Evolutionary conservation across 805 yeast genomes (phyloP).

Genomic region (Schizosaccharomyces octosporus): DNA sequence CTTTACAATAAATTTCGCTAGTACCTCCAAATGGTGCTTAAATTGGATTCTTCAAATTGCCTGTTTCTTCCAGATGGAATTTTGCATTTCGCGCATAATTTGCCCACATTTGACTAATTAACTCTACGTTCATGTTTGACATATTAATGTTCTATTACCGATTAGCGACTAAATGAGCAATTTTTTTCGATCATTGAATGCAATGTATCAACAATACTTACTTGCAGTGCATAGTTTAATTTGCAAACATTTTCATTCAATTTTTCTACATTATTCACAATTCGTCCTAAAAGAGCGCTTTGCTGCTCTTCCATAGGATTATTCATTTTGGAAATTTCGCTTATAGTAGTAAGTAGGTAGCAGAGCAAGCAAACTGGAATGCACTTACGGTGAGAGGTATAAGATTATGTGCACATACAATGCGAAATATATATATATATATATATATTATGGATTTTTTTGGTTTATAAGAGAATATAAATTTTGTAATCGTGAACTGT

Average conservation of each 20-base stretch:
- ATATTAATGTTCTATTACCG: conserved; percentile 25
- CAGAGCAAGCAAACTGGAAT: too few species aligned
- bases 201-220: conserved; percentile 7
- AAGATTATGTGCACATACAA: too few species aligned
- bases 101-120: conserved; percentile 57
- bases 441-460: too few species aligned
- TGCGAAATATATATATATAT: too few species aligned
- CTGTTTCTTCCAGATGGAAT: conserved; percentile 40
- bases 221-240: conserved; percentile 34
- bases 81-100: conserved; percentile 46
- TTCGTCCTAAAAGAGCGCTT: conserved; percentile 46
- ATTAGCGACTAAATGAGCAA: too few species aligned
- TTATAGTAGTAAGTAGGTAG: too few species aligned
- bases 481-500: too few species aligned
- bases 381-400: too few species aligned
- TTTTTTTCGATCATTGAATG: background rate
- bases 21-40: background rate
- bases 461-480: too few species aligned
- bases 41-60: conserved; percentile 19
- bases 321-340: conserved; percentile 19
- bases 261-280: conserved; percentile 49
- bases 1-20: conserved; percentile 46
- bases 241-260: conserved; percentile 45
- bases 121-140: conserved; percentile 42
- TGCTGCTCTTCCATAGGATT: conserved; percentile 72